These are phyloP conservation scores for Ceratobasidium sp. DNA, from an alignment of 1,284 basidiomycete genomes.

Conservation along the genomic window DNA sequence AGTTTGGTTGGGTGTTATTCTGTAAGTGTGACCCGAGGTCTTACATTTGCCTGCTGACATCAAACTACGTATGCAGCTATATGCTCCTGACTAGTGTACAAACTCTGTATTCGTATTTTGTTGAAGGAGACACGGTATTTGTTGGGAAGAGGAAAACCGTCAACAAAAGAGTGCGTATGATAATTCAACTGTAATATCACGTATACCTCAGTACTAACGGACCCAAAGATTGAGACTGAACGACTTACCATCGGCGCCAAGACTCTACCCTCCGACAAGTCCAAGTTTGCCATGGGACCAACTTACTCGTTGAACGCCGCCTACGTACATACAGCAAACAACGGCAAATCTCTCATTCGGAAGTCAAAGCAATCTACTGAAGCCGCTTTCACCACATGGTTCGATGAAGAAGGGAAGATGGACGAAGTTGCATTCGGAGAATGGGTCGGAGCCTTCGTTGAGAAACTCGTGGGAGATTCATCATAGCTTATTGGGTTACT, in stretches of 20 bases:
- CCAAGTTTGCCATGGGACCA: conserved; percentile 20
- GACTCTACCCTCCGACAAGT: conserved; percentile 63
- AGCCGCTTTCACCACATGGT: conserved; percentile 43
- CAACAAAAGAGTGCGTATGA: conserved; percentile 73
- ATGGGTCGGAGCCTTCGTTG: conserved; percentile 77
- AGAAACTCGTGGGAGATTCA: conserved; percentile 39
- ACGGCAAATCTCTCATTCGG: conserved; percentile 44
- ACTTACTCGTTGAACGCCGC: conserved; percentile 31
- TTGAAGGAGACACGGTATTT: conserved; percentile 84
- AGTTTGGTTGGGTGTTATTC: conserved; percentile 80
- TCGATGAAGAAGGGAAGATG: conserved; percentile 66
- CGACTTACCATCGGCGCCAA: conserved; percentile 78
- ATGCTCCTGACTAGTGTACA: conserved; percentile 75
- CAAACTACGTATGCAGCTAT: conserved; percentile 65
- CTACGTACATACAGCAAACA: conserved; percentile 41
- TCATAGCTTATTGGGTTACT: conserved; percentile 13
- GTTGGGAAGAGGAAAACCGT: conserved; percentile 86
- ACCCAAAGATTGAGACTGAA: conserved; percentile 80
- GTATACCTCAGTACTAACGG: conserved; percentile 10
- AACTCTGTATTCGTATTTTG: conserved; percentile 81
- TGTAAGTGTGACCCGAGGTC: conserved; percentile 63
- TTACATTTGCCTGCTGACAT: conserved; percentile 9
- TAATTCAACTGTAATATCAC: not conserved
- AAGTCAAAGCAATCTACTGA: conserved; percentile 40
- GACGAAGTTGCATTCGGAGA: conserved; percentile 75